Base-by-base conservation (phyloP, 1,139 yeast species). In the Taphrina pruni region DNA sequence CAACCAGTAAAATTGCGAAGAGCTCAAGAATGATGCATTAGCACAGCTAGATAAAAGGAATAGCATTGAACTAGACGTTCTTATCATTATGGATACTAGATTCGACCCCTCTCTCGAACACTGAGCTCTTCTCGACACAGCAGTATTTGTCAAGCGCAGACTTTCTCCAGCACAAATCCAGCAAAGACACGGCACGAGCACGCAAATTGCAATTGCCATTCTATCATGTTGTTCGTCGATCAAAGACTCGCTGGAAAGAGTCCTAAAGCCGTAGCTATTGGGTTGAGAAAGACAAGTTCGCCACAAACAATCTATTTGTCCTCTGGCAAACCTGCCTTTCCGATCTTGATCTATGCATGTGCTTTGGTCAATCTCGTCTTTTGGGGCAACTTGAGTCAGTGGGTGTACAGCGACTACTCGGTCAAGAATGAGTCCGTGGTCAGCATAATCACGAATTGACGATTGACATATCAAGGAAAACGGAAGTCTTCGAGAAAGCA, bases 331-430 rank as follows among this genome's bases (percentile, higher is more conserved):
- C 51, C 46, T 8, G 36, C 51, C 6, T 64, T 64, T n/a, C 67
- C 67, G 8, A 9, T 55, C 26, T 20, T 64, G 26, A 12, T 64
- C 12, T 64, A 64, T 46, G 60, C 67, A n/a, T 64, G 55, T 35
- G 60, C 67, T 39, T 20, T 48, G 35, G 60, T 64, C 46, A 64
- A 64, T 38, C 36, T 64, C 17, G 56, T 64, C 35, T 64, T 64
- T 35, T 64, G 67, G 67, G 67, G 67, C 17, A 64, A 64, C 32
- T 46, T 64, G 17, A 57, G 61, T 32, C 51, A 56, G 14, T 64
- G 67, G 67, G 61, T 55, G 9, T 64, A 39, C 35, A 32, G 38
- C 26, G 67, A 64, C 55, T 64, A 55, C 21, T 43, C 55, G 17
- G 61, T 64, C 56, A 62, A 61, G 45, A 50, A 64, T 32, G 67